Conservation (phyloP, 441 rosid genomes). For the Metrosideros polymorpha region DNA sequence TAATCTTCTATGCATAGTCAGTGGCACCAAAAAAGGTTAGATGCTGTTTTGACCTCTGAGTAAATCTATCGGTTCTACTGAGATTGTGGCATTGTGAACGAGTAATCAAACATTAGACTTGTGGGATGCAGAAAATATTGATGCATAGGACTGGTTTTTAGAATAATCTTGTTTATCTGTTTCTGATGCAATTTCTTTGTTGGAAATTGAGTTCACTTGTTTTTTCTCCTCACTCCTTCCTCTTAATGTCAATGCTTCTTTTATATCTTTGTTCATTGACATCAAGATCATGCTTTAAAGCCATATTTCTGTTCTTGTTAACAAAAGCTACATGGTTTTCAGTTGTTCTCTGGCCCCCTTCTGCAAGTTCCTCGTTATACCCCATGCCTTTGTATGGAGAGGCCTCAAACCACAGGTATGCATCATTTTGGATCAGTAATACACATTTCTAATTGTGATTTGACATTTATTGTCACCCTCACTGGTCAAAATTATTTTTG, state of each 20-base stretch:
- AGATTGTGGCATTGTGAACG: background rate
- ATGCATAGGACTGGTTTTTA: background rate
- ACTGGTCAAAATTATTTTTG: background rate
- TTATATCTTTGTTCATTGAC: background rate
- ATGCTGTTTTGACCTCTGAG: background rate
- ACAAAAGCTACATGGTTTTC: slow-evolving; percentile 11
- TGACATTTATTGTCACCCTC: background rate
- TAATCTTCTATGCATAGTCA: slow-evolving; percentile 64
- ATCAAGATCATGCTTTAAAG: background rate
- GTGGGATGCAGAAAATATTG: background rate
- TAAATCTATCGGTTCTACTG: background rate
- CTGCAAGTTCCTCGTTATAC: slow-evolving; percentile 71
- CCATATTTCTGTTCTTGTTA: background rate
- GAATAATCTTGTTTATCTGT: background rate
- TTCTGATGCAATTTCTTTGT: background rate
- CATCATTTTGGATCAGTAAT: background rate
- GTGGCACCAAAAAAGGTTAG: slow-evolving; percentile 74
- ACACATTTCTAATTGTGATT: background rate
- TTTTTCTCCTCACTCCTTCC: background rate
- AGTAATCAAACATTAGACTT: background rate
- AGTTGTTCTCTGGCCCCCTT: slow-evolving; percentile 85
- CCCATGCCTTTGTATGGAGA: slow-evolving; percentile 89
- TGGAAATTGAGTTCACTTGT: background rate
- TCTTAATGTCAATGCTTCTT: background rate
- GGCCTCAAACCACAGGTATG: slow-evolving; percentile 92